Evolutionary conservation across 2,329 filamentous ascomycete species (phyloP), one percentile per base, ranked within the genome.

Genomic region (Trichophyton simii): DNA sequence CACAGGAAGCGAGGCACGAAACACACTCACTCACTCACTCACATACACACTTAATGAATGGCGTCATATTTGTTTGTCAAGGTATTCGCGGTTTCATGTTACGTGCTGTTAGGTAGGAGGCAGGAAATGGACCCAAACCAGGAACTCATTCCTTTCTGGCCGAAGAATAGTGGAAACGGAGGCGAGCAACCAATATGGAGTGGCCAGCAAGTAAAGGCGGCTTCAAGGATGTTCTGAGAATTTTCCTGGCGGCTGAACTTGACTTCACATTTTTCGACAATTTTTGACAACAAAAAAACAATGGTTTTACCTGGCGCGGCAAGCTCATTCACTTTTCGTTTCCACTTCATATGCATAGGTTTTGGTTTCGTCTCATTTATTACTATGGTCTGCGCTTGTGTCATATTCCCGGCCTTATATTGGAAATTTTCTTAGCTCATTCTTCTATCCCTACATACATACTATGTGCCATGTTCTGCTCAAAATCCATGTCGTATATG

Each of bases 21-120:
- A 38, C 9, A 38, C 11, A 38, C 34, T 25, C n/a, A 48, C n/a
- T 25, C 18, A 18, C 18, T 18, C 18, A 18, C 18, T 18, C 8
- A 68, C 72, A 68, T 25, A 20, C 50, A 8, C 50, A 69, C 71
- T 70, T 75, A 70, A 74, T 68, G 72, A 73, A 72, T 71, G 73
- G 73, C 74, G 73, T 75, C 72, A 68, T 9, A 70, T 71, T 38
- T 74, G 66, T 65, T 61, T 71, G 72, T 69, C 71, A 68, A 69
- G 67, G 68, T 67, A 72, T 71, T 71, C n/a, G 55, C 31, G 55
- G 55, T 58, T 58, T 41, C 34, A 38, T 58, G 55, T 58, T 58
- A 22, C 34, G 22, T 58, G 55, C 34, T 31, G 41, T 44, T 9
- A 31, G 55, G 55, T 4, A 31, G 28, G 55, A 54, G 15, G 34